Evolutionary conservation across 2,329 filamentous ascomycete species (phyloP), one percentile per base, ranked within the genome.

Genomic region (Epichloe festucae): DNA sequence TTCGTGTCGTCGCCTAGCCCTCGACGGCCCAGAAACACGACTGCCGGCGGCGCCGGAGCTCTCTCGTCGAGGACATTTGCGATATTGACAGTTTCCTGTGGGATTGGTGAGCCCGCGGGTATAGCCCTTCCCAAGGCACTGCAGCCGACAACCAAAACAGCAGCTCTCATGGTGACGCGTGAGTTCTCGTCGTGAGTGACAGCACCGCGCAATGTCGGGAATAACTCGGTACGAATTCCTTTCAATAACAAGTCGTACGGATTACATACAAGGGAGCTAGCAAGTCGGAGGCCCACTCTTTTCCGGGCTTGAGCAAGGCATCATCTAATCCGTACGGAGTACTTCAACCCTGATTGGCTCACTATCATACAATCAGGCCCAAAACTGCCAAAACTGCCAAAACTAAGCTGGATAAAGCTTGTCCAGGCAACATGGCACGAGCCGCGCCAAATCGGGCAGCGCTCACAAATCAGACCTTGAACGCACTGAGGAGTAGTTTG

Each of bases 1-100:
- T 71, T 70, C 10, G 79, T 66, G 51, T 75, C 66, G 49, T 66
- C 62, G 41, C 62, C 60, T 7, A 73, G 52, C 48, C 64, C 64
- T 27, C 70, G 65, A 36, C 69, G 50, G 34, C 59, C 51, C 12
- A 65, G 53, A 8, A 50, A 55, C 4, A 58, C 54, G 6, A 51
- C 47, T 1, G 50, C 53, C 14, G 64, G 64, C 21, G 64, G 60
- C 34, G 59, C 57, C 7, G 60, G 58, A 15, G 56, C 59, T 45
- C 52, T 50, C 53, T 23, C 21, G 15, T 56, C 55, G 8, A 50
- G 48, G 19, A 8, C 45, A 39, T 52, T 41, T 21, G 17, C 27
- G 6, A 31, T 39, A 11, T 23, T 41, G 14, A 5, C 15, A 23
- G 50, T 50, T 45, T 48, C 39, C 17, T 31, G 17, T 14, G 49